A percentile compares a stretch with the other conserved stretches of the same genome.
phyloP scores from a whole-genome alignment of 106 monocot genomes.

The Alisma plantagoaquatica region DNA sequence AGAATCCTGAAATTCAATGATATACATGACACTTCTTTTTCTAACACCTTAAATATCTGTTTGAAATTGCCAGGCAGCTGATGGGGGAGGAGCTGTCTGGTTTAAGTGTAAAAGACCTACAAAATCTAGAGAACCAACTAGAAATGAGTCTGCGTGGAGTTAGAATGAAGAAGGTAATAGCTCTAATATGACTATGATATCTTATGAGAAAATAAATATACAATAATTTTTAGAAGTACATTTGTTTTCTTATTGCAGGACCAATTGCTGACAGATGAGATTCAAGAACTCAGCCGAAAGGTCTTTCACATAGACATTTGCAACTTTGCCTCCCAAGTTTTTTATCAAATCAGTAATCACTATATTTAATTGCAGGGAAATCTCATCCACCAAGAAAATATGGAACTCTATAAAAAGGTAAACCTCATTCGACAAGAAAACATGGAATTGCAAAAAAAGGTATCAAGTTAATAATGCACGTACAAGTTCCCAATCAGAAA shows the following conservation, averaged over 20 bases:
- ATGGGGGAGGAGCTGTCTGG: slow-evolving; percentile 21
- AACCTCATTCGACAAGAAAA: slow-evolving; percentile 34
- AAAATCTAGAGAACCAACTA: slow-evolving; percentile 23
- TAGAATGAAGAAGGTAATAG: slow-evolving; percentile 22
- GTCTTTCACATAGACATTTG: slow-evolving; percentile 21
- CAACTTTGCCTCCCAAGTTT: neutral
- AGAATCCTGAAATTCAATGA: too few species aligned
- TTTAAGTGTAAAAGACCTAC: slow-evolving; percentile 13
- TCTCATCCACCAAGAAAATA: slow-evolving; percentile 44
- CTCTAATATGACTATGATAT: too few species aligned
- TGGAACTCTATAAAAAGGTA: slow-evolving; percentile 51
- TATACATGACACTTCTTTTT: too few species aligned
- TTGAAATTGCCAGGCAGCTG: slow-evolving; percentile 12
- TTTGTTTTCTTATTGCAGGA: slow-evolving; percentile 40
- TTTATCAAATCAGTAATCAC: too few species aligned
- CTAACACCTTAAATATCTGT: too few species aligned
- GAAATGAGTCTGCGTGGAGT: slow-evolving; percentile 15
- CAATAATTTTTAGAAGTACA: too few species aligned
- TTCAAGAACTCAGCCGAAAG: slow-evolving; percentile 72
- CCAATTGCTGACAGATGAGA: slow-evolving; percentile 50
- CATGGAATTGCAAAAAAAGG: slow-evolving; percentile 30
- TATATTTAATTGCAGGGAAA: slow-evolving; percentile 25
- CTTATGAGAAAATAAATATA: too few species aligned
- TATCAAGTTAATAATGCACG: slow-evolving; percentile 10
- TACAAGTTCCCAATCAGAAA: too few species aligned